These are phyloP conservation scores for Candida pseudoglaebosa DNA, from an alignment of 805 yeast genomes.

Conservation along the genomic window DNA sequence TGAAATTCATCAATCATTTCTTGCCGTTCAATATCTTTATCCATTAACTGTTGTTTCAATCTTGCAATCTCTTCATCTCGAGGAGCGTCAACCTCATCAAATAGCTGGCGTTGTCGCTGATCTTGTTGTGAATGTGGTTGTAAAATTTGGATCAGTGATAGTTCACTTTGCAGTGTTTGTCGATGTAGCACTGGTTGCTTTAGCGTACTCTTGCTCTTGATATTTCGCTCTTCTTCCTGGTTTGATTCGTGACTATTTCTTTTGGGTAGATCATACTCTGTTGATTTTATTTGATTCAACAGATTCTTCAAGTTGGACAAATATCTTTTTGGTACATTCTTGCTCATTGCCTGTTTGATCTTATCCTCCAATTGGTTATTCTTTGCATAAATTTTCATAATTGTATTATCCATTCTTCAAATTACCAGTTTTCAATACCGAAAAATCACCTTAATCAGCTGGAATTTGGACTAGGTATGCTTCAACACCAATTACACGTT, in stretches of 20 bases:
- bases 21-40: slow-evolving; percentile 4
- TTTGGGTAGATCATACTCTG: slow-evolving; percentile 1
- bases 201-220: slow-evolving; percentile 8
- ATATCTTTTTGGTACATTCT: not conserved
- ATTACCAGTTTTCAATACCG: no score
- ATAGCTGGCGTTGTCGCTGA: not conserved
- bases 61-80: slow-evolving; percentile 8
- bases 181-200: slow-evolving; percentile 3
- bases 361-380: slow-evolving; percentile 9
- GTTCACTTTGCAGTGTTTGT: slow-evolving; percentile 4
- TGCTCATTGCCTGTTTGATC: slow-evolving; percentile 2
- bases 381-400: slow-evolving; percentile 6
- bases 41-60: slow-evolving; percentile 2
- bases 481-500: no score
- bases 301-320: not conserved
- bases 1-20: slow-evolving; percentile 9
- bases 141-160: slow-evolving; percentile 8
- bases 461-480: no score
- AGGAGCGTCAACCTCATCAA: not conserved
- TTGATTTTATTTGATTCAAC: not conserved
- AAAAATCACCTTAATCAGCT: no score
- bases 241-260: slow-evolving; percentile 5
- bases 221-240: slow-evolving; percentile 8
- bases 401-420: slow-evolving; percentile 9
- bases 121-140: slow-evolving; percentile 13